These are phyloP conservation scores for Fragilaria radians DNA, from an alignment of 108 stramenopile species.

Conservation along the genomic window DNA sequence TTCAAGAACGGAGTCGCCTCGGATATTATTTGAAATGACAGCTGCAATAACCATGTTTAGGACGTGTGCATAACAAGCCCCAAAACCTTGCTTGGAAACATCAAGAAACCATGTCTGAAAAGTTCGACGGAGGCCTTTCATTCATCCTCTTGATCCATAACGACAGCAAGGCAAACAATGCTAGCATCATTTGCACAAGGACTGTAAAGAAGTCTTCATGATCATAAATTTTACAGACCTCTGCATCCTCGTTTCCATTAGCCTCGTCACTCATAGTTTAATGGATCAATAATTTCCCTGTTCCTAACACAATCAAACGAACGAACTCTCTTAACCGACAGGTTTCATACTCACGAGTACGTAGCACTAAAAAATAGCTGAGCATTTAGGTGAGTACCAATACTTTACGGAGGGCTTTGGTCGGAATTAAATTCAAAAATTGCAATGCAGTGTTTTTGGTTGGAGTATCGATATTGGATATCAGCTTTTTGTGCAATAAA, in stretches of 20 bases:
- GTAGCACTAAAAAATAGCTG: too few species aligned
- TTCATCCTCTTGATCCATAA: slow-evolving; percentile 74
- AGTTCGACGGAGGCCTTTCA: slow-evolving; percentile 64
- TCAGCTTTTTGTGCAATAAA: too few species aligned
- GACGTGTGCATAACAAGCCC: slow-evolving; percentile 87
- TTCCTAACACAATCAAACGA: background rate
- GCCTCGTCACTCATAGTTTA: slow-evolving; percentile 17
- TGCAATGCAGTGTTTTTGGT: too few species aligned
- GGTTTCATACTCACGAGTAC: too few species aligned
- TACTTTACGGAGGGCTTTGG: too few species aligned
- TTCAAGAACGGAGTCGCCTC: slow-evolving; percentile 45
- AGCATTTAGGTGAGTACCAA: too few species aligned
- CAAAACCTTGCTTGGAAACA: slow-evolving; percentile 78
- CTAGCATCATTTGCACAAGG: slow-evolving; percentile 74
- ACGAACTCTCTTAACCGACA: too few species aligned
- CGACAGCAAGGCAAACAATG: slow-evolving; percentile 60
- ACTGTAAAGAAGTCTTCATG: slow-evolving; percentile 72
- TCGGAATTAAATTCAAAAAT: too few species aligned
- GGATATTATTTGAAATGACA: slow-evolving; percentile 51
- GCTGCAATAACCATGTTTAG: slow-evolving; percentile 85
- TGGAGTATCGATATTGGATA: too few species aligned
- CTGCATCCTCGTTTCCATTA: slow-evolving; percentile 4
- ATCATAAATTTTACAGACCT: slow-evolving; percentile 74
- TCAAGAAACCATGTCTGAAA: slow-evolving; percentile 86
- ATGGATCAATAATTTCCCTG: background rate